A percentile compares a stretch with the other conserved stretches of the same genome.
Evolutionary conservation across 1,284 basidiomycete species (phyloP).

Genomic region (Boletus mariae): DNA sequence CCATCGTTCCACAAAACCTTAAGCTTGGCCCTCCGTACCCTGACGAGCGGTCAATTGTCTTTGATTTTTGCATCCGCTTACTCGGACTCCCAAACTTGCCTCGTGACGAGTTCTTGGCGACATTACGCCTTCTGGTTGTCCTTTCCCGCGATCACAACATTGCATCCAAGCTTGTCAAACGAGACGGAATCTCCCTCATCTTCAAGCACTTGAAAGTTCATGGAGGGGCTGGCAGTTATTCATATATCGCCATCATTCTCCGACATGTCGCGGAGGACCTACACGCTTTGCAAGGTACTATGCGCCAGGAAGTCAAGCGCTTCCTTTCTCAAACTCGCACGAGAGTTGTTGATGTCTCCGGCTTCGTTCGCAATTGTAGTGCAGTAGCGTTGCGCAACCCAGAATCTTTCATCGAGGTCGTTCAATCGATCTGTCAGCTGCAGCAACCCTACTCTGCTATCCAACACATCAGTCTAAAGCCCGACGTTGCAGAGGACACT

Average conservation of each 20-base stretch:
- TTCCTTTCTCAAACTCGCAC: constrained; percentile 72
- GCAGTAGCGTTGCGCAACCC: constrained; percentile 84
- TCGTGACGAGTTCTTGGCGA: constrained; percentile 77
- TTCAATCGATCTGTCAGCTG: constrained; percentile 70
- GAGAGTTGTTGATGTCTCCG: constrained; percentile 66
- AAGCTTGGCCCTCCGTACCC: constrained; percentile 58
- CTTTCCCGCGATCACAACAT: constrained; percentile 69
- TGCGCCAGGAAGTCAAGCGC: constrained; percentile 80
- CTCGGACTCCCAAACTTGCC: constrained; percentile 60
- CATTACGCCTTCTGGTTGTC: constrained; percentile 76
- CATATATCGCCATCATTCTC: constrained; percentile 83
- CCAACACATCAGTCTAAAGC: constrained; percentile 65
- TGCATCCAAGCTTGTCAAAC: constrained; percentile 60
- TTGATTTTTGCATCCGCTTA: constrained; percentile 71
- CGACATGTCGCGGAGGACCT: constrained; percentile 88
- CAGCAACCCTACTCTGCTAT: constrained; percentile 59
- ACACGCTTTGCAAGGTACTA: constrained; percentile 62
- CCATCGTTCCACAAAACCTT: constrained; percentile 47
- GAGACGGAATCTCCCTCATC: constrained; percentile 61
- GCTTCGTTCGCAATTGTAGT: constrained; percentile 75
- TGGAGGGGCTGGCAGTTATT: constrained; percentile 67
- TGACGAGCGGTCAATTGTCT: constrained; percentile 63
- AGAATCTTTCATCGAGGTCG: constrained; percentile 71
- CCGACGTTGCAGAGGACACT: constrained; percentile 28
- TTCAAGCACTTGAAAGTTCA: constrained; percentile 63